A percentile compares a stretch with the other conserved stretches of the same genome.
Evolutionary conservation across 139 green algal genomes (phyloP).

Genomic region (Astrephomene gubernaculifera): DNA sequence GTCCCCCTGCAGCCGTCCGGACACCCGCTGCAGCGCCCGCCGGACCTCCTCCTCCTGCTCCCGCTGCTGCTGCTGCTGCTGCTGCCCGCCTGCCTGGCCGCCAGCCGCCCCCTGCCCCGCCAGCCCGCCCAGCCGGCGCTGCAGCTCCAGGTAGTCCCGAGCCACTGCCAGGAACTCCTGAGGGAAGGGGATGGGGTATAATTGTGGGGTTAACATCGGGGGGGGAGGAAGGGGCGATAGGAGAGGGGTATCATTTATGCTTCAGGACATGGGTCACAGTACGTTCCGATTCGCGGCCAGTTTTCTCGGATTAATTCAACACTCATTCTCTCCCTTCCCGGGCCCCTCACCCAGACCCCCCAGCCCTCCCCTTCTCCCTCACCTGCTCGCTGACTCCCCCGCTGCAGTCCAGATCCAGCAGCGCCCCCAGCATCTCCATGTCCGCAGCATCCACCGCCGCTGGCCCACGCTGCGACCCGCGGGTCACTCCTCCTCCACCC

Average conservation of each 20-base stretch:
- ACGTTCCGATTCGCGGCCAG: too few relatives aligned
- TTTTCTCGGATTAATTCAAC: too few relatives aligned
- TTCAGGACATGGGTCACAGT: too few relatives aligned
- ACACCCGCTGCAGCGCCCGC: slow-evolving; percentile 11
- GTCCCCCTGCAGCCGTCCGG: slow-evolving; percentile 14
- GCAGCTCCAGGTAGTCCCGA: slow-evolving; percentile 33
- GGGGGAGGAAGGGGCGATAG: neutral
- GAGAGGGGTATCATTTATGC: too few relatives aligned
- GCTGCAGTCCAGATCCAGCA: slow-evolving; percentile 55
- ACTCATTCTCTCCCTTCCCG: too few relatives aligned
- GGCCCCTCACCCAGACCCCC: too few relatives aligned
- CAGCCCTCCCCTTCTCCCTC: neutral
- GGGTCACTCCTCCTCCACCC: too few relatives aligned
- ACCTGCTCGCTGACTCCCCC: slow-evolving; percentile 42
- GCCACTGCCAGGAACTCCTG: slow-evolving; percentile 53
- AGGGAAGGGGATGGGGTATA: neutral
- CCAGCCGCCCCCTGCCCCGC: too few relatives aligned
- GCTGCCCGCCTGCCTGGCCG: too few relatives aligned
- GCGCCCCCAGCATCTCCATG: slow-evolving; percentile 41
- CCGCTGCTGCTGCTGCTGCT: slow-evolving; percentile 12
- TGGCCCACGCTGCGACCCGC: too few relatives aligned
- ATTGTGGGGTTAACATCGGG: neutral
- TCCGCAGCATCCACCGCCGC: slow-evolving; percentile 17
- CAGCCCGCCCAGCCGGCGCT: slow-evolving; percentile 3
- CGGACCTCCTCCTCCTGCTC: slow-evolving; percentile 24